Conservation (phyloP, 192 early-diverging fungal species). For the Coemansia sp. region DNA sequence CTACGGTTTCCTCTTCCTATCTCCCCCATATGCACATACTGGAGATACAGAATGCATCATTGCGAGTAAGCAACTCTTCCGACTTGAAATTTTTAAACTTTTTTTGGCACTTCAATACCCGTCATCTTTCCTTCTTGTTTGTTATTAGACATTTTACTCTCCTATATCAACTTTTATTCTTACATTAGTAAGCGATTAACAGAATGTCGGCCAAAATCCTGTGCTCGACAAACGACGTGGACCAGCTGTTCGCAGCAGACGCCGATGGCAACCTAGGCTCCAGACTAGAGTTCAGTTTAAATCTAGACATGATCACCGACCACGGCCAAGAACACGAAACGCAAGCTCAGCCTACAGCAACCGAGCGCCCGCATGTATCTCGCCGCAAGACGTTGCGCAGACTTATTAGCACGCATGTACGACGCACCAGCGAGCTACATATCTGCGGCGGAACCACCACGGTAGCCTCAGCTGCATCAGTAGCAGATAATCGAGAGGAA, state of each 20-base stretch:
- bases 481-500: neutral
- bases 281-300: constrained; percentile 27
- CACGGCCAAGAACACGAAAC: neutral
- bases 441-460: neutral
- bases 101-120: too few species aligned
- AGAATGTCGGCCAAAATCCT: neutral
- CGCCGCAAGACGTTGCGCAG: constrained; percentile 7
- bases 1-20: too few species aligned
- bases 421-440: neutral
- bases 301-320: constrained; percentile 20
- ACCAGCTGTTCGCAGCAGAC: constrained; percentile 5
- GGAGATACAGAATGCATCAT: too few species aligned
- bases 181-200: neutral
- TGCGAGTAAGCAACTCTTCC: too few species aligned
- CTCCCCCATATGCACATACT: too few species aligned
- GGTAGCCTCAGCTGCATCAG: neutral
- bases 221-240: neutral
- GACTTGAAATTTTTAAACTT: too few species aligned
- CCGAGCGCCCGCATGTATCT: neutral
- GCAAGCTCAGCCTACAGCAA: neutral
- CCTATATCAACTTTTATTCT: neutral
- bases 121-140: too few species aligned
- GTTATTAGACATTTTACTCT: too few species aligned
- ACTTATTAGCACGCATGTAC: constrained; percentile 6
- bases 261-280: constrained; percentile 1